Percentiles rank a stretch among this genome's conserved stretches.
These are phyloP conservation scores for Daldinia decipiens DNA, from an alignment of 495 filamentous ascomycete species.

Conservation along the genomic window DNA sequence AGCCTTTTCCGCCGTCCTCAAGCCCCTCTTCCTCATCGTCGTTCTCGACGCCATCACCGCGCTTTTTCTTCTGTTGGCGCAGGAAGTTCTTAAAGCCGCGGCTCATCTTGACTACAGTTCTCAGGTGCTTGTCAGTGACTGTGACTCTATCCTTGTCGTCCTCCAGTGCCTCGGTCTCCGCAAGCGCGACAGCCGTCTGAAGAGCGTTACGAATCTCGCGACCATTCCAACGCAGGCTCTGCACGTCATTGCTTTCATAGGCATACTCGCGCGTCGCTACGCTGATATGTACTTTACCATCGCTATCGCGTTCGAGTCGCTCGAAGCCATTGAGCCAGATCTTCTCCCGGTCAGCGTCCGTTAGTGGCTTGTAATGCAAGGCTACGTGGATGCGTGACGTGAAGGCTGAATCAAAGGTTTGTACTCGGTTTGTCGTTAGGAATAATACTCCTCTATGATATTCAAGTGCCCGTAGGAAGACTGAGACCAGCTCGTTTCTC, in stretches of 20 bases:
- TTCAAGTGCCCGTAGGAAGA: slow-evolving; percentile 43
- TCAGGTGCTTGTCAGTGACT: neutral
- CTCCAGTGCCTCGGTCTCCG: neutral
- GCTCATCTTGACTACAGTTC: neutral
- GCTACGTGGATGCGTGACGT: slow-evolving; percentile 57
- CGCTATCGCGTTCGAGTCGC: slow-evolving; percentile 51
- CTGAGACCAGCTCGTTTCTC: slow-evolving; percentile 80
- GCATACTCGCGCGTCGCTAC: slow-evolving; percentile 47
- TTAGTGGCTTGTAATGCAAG: slow-evolving; percentile 52
- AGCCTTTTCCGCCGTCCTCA: neutral
- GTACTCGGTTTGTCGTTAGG: slow-evolving; percentile 58
- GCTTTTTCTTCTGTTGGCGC: neutral
- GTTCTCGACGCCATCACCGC: neutral
- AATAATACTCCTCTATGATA: slow-evolving; percentile 42
- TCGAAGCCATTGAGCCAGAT: slow-evolving; percentile 57
- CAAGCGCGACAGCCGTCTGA: slow-evolving; percentile 48
- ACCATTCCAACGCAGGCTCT: slow-evolving; percentile 50
- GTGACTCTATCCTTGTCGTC: neutral
- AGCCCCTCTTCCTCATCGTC: neutral
- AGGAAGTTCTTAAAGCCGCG: neutral
- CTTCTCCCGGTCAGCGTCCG: slow-evolving; percentile 48
- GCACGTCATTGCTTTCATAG: slow-evolving; percentile 45
- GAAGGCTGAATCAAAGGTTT: slow-evolving; percentile 56
- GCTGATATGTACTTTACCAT: slow-evolving; percentile 48
- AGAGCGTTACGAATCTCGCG: slow-evolving; percentile 57